Base-by-base conservation (phyloP, 1,284 basidiomycete genomes). In the Ceratobasidium sp. region DNA sequence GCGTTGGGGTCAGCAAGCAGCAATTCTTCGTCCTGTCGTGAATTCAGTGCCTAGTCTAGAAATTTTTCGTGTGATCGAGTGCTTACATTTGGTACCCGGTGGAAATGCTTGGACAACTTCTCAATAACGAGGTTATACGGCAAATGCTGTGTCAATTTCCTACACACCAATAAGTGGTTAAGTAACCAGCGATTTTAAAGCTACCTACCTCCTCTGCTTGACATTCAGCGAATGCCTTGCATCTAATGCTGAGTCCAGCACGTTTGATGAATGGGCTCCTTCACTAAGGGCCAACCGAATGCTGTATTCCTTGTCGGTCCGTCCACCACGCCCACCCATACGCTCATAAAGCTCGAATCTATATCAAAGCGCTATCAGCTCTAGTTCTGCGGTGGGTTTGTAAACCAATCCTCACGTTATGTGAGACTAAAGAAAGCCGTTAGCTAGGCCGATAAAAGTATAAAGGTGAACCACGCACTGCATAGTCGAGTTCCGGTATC, bases 401-500 rank as follows among this genome's bases (percentile, higher is more conserved):
- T 30, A 9, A 1, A 58, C 32, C 12, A 14, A 10, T 32, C n/a
- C 82, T 74, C 74, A 92, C 79, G 92, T 95, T 76, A 97, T 94
- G 78, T 95, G 93, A 0, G 93, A 94, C 92, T 93, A 73, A 5
- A 60, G 30, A 58, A 57, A 67, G 26, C 4, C 65, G 55, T 70
- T 41, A 75, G 74, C 34, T 39, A 55, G 43, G 6, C 26, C 18
- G 3, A 5, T 18, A 6, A 39, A n/a, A n/a, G 53, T 23, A 28
- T 30, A n/a, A 46, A 46, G 34, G 74, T 73, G 43, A 57, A 50
- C n/a, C 2, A 84, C 89, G 57, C 76, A 93, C 92, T 55, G 92
- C 92, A 79, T 99, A 99, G 82, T 99, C 97, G 46, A 99, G 86
- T 79, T 98, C 96, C n/a, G 96, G 96, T 71, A 97, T 95, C 60